phyloP scores from a whole-genome alignment of 2,329 filamentous ascomycete species.

The Trichothecium roseum region DNA sequence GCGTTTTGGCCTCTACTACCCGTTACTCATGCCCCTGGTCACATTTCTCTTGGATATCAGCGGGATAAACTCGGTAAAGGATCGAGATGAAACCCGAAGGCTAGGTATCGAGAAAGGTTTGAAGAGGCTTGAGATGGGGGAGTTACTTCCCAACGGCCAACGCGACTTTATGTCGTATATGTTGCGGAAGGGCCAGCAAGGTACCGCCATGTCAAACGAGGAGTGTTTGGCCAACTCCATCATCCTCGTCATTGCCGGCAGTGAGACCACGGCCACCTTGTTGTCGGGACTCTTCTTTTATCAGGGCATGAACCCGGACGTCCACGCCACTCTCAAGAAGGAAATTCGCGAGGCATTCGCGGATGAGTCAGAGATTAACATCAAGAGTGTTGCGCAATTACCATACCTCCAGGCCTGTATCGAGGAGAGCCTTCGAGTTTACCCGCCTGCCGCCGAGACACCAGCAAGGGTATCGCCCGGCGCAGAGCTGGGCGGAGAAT shows the following conservation, averaged over 20 bases:
- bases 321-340: neutral
- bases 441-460: conserved; percentile 5
- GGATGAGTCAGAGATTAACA: conserved; percentile 17
- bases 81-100: conserved; percentile 7
- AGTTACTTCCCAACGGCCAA: neutral
- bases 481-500: conserved; percentile 14
- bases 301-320: neutral
- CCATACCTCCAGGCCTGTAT: conserved; percentile 29
- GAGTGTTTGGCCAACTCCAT: conserved; percentile 1
- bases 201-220: conserved; percentile 2
- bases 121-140: neutral
- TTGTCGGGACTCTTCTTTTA: conserved; percentile 18
- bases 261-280: conserved; percentile 34
- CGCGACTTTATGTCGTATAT: neutral
- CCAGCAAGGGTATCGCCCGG: conserved; percentile 8
- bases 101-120: conserved; percentile 3
- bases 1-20: no score
- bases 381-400: conserved; percentile 19
- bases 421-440: conserved; percentile 14
- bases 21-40: conserved; percentile 6
- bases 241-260: conserved; percentile 19
- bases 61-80: conserved; percentile 3
- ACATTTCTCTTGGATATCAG: neutral
- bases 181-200: neutral
- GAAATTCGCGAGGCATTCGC: conserved; percentile 2